Base-by-base conservation (phyloP, 768 basidiomycete species). In the Amanita polypyramis region DNA sequence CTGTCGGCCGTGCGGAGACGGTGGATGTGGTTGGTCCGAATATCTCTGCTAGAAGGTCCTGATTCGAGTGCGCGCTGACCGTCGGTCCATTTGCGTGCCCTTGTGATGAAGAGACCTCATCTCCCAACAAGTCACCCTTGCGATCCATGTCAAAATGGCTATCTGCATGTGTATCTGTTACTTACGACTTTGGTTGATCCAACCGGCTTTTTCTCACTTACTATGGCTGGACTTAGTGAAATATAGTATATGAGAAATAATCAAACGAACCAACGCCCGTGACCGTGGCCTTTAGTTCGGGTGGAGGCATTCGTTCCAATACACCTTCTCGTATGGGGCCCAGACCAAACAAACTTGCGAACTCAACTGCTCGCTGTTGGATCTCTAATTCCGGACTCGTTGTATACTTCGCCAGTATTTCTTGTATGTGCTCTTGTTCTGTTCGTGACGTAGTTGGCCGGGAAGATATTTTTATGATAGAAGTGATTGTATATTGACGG, bases 231-330 rank as follows among this genome's bases (percentile, higher is more conserved):
- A 4, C 21, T 54, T 14, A 63, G 38, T n/a, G 30, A 19, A 27
- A 5, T 0, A n/a, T 25, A 27, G 25, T n/a, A 15, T 36, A 30
- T n/a, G 30, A 36, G 11, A 42, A 32, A 46, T 6, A 4, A 44
- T 35, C 17, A 48, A 11, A 67, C 79, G 54, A 55, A 94, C 92
- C 88, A 51, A 85, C 76, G 39, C 91, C 96, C 75, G 95, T 86
- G 2, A 98, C 88, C 2, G 95, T 97, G n/a, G 87, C 85, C 67
- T 94, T 96, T 54, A 98, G 67, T 62, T 99, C 96, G 1, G 96
- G 96, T 4, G 91, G 87, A n/a, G 96, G 96, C 96, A 99, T 99
- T 47, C 92, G 78, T 68, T 99, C 96, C 51, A 98, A 64, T 1
- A 99, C 92, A 32, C 95, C 96, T 6, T 75, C 72, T 51, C 78